phyloP scores from a whole-genome alignment of 177 flowering plant species.

The Tripterygium wilfordii region DNA sequence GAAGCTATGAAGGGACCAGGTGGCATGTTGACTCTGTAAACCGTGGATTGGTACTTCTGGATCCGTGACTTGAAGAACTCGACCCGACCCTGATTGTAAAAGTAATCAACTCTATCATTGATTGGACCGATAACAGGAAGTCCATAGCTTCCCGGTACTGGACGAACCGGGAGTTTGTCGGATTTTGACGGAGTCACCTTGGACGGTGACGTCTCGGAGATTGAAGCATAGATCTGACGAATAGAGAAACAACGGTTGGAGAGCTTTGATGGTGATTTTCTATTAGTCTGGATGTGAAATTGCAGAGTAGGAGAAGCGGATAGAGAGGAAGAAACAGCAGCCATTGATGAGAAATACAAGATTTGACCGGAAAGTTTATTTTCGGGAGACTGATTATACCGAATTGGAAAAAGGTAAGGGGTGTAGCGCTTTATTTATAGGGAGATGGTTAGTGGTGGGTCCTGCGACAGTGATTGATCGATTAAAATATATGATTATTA shows the following conservation, averaged over 20 bases:
- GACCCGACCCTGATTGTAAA: conserved; percentile 50
- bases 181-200: too few relatives aligned
- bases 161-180: conserved; percentile 24
- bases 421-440: too few relatives aligned
- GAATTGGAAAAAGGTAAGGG: too few relatives aligned
- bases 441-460: too few relatives aligned
- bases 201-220: conserved; percentile 13
- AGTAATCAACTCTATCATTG: conserved; percentile 53
- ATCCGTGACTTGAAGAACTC: conserved; percentile 48
- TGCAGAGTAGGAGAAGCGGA: conserved; percentile 12
- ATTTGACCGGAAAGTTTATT: too few relatives aligned
- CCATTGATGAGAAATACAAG: too few relatives aligned
- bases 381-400: too few relatives aligned
- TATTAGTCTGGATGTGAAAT: neutral
- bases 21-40: conserved; percentile 60
- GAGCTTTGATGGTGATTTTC: neutral
- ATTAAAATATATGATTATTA: too few relatives aligned
- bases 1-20: conserved; percentile 54
- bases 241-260: neutral
- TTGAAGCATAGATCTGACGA: conserved; percentile 22
- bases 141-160: conserved; percentile 62
- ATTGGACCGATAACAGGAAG: conserved; percentile 54
- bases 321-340: too few relatives aligned
- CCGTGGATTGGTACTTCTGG: conserved; percentile 57
- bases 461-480: too few relatives aligned